Percentiles rank a stretch among this genome's conserved stretches.
Evolutionary conservation across 306 rosid species (phyloP).

Genomic region (Geum urbanum): DNA sequence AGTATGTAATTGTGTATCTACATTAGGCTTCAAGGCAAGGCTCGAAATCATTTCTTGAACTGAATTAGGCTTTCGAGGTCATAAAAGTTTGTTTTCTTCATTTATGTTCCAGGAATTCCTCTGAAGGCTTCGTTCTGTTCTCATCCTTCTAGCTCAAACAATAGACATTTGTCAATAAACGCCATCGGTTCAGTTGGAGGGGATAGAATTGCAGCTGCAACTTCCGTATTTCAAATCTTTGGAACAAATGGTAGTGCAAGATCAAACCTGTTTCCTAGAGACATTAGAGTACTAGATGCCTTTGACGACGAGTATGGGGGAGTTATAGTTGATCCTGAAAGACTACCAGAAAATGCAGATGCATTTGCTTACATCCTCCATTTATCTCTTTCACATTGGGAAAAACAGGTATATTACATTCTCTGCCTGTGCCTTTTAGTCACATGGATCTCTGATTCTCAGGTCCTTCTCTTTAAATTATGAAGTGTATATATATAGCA

Average conservation of each 20-base stretch:
- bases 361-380: slow-evolving; percentile 51
- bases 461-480: neutral
- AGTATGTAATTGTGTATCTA: neutral
- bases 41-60: neutral
- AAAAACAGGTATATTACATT: slow-evolving; percentile 39
- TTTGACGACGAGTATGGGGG: slow-evolving; percentile 89
- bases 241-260: slow-evolving; percentile 55
- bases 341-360: slow-evolving; percentile 48
- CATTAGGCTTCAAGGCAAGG: neutral
- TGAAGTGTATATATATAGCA: neutral
- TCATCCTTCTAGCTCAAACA: slow-evolving; percentile 36
- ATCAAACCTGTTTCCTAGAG: slow-evolving; percentile 39
- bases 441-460: neutral
- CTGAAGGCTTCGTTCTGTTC: slow-evolving; percentile 32
- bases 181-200: slow-evolving; percentile 39
- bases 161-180: slow-evolving; percentile 32
- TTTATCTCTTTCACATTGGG: slow-evolving; percentile 78
- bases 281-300: slow-evolving; percentile 55
- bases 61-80: slow-evolving; percentile 4
- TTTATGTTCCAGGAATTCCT: slow-evolving; percentile 44
- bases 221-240: slow-evolving; percentile 33
- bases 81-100: neutral
- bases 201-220: slow-evolving; percentile 36
- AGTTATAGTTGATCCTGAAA: slow-evolving; percentile 57
- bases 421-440: slow-evolving; percentile 5